phyloP scores from a whole-genome alignment of 495 filamentous ascomycete species.

The Entonaema liquescens region DNA sequence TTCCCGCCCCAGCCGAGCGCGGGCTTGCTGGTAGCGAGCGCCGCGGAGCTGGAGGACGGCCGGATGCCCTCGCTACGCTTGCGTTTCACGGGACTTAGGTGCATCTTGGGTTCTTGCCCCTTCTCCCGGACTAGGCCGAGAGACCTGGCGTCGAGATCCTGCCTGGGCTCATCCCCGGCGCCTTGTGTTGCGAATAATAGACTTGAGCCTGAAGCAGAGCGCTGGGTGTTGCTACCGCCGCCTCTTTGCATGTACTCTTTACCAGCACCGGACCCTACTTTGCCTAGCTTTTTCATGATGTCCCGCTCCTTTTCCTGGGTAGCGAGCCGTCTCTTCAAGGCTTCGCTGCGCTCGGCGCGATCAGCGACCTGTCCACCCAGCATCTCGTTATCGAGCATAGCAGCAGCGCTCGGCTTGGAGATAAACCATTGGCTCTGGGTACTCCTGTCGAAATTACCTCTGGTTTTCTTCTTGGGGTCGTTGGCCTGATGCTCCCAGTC shows the following conservation, averaged over 20 bases:
- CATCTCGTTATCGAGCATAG: constrained; percentile 73
- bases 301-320: constrained; percentile 82
- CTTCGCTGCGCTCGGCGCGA: constrained; percentile 68
- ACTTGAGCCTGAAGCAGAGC: constrained; percentile 13
- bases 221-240: neutral
- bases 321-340: constrained; percentile 71
- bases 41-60: constrained; percentile 37
- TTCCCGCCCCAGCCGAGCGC: constrained; percentile 60
- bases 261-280: constrained; percentile 71
- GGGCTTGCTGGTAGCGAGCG: constrained; percentile 1
- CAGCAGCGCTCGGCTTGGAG: constrained; percentile 61
- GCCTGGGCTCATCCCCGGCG: constrained; percentile 33
- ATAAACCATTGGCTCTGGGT: constrained; percentile 69
- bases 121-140: constrained; percentile 67
- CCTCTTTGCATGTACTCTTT: constrained; percentile 73
- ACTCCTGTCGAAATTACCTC: constrained; percentile 65
- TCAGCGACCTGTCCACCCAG: constrained; percentile 59
- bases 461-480: constrained; percentile 53
- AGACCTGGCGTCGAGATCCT: constrained; percentile 53
- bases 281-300: constrained; percentile 73
- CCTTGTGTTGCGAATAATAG: constrained; percentile 2
- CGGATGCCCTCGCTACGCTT: constrained; percentile 61
- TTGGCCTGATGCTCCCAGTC: constrained; percentile 30
- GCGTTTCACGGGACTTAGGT: constrained; percentile 77
- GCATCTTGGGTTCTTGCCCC: constrained; percentile 62